Evolutionary conservation across 2,329 filamentous ascomycete species (phyloP), one percentile per base, ranked within the genome.

Genomic region (Gaeumannomyces sp.): DNA sequence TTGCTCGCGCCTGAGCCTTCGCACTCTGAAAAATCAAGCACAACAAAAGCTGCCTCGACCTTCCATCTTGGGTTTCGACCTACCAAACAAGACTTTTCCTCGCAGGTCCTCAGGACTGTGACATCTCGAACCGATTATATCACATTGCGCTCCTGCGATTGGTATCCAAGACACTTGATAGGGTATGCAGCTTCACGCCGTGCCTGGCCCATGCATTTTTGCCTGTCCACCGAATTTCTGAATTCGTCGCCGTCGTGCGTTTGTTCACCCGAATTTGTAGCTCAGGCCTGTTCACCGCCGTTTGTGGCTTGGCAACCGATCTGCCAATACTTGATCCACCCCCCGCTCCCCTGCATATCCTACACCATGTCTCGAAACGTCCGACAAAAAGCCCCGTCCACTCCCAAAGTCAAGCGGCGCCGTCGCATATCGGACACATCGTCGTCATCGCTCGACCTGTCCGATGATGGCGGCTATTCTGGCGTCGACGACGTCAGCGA

Each of bases 401-500:
- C 74, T 73, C 61, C 61, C 28, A 38, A 60, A 57, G 70, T 75
- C 67, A 81, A 78, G 68, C 82, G 84, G 58, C 28, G 31, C 28
- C 62, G 62, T 67, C 78, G 82, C 62, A 77, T 74, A 66, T 85
- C 83, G 35, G 79, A 81, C 70, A 50, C 62, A 10, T 77, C 79
- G 7, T 84, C 83, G 7, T 84, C 85, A 13, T 85, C 84, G 1
- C 75, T 84, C 65, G 78, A 85, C 70, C 78, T 87, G 7, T 89
- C 85, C 67, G 86, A 89, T 66, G 90, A 92, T 62, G 86, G 83
- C 64, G 89, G 86, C 65, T 92, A 93, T 75, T 90, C 87, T 1
- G 89, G 83, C 53, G 89, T 96, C 66, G 90, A 94, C 73, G 86
- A 92, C 62, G 89, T 96, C 67, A 91, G 85, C 69, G 91, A 93